A percentile compares a stretch with the other conserved stretches of the same genome.
Evolutionary conservation across 192 early-diverging fungal genomes (phyloP).

Genomic region (Coemansia sp.): DNA sequence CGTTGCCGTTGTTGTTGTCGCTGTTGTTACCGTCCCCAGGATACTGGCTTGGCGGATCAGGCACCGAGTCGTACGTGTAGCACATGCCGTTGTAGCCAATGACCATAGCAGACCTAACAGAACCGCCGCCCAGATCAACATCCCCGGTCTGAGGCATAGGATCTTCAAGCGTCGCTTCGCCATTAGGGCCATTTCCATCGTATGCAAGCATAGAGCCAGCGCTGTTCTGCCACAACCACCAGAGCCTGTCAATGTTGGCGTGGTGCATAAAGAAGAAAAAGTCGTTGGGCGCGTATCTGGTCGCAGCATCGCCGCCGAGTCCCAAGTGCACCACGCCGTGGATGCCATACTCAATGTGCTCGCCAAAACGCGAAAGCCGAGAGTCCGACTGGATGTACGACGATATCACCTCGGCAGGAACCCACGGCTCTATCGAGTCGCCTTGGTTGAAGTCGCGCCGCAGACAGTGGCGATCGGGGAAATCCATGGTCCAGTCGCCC

Average conservation of each 20-base stretch:
- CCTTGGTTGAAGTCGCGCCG: constrained; percentile 31
- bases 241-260: constrained; percentile 62
- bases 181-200: constrained; percentile 34
- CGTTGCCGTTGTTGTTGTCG: not conserved
- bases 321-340: constrained; percentile 53
- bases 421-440: constrained; percentile 34
- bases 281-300: constrained; percentile 57
- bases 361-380: constrained; percentile 32
- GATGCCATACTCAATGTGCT: constrained; percentile 53
- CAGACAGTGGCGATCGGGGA: constrained; percentile 40
- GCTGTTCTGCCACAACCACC: constrained; percentile 59
- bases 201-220: constrained; percentile 18
- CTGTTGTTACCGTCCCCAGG: constrained; percentile 9
- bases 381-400: constrained; percentile 42
- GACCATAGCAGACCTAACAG: constrained; percentile 39
- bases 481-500: constrained; percentile 22
- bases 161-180: constrained; percentile 34
- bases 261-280: constrained; percentile 68
- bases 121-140: constrained; percentile 28
- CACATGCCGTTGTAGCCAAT: constrained; percentile 41
- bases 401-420: constrained; percentile 42
- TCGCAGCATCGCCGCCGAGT: constrained; percentile 52
- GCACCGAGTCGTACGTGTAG: constrained; percentile 48
- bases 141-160: constrained; percentile 33
- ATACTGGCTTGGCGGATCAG: constrained; percentile 22